Percentiles rank a stretch among this genome's conserved stretches.
phyloP scores from a whole-genome alignment of 1,284 basidiomycete species.

The Chalciporus sp. region DNA sequence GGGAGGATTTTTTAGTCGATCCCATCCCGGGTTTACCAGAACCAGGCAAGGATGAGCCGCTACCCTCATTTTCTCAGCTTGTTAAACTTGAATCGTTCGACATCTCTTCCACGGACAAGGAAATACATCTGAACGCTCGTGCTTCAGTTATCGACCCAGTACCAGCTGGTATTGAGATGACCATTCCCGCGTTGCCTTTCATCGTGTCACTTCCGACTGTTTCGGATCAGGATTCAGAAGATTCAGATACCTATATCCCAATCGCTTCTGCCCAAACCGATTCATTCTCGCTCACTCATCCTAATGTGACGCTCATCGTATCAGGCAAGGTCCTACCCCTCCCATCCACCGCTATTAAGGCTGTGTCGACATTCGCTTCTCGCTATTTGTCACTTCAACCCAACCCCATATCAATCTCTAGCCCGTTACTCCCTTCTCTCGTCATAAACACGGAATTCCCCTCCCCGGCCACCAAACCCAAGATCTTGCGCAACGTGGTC shows the following conservation, averaged over 20 bases:
- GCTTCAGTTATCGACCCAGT: slow-evolving; percentile 64
- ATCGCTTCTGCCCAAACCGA: slow-evolving; percentile 56
- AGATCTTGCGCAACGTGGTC: slow-evolving; percentile 67
- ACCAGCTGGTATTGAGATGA: slow-evolving; percentile 49
- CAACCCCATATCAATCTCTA: slow-evolving; percentile 60
- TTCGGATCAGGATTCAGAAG: slow-evolving; percentile 7
- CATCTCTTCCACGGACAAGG: slow-evolving; percentile 48
- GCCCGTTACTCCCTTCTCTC: slow-evolving; percentile 52
- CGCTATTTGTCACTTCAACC: slow-evolving; percentile 58
- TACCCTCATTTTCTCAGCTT: slow-evolving; percentile 59
- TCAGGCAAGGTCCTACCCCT: slow-evolving; percentile 63
- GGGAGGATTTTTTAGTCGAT: slow-evolving; percentile 51
- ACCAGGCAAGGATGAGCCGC: slow-evolving; percentile 51
- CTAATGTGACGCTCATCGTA: slow-evolving; percentile 64
- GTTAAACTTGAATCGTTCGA: slow-evolving; percentile 61
- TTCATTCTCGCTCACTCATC: slow-evolving; percentile 62
- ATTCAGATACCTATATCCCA: slow-evolving; percentile 36
- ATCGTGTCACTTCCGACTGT: slow-evolving; percentile 47
- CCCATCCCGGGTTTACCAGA: slow-evolving; percentile 63
- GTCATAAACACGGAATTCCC: slow-evolving; percentile 59
- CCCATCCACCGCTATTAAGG: slow-evolving; percentile 41
- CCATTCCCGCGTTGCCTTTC: slow-evolving; percentile 61
- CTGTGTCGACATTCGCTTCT: slow-evolving; percentile 61
- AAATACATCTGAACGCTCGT: slow-evolving; percentile 50
- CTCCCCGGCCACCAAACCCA: slow-evolving; percentile 58